Conservation (phyloP, 345 rosid genomes). For the Gossypium turneri region DNA sequence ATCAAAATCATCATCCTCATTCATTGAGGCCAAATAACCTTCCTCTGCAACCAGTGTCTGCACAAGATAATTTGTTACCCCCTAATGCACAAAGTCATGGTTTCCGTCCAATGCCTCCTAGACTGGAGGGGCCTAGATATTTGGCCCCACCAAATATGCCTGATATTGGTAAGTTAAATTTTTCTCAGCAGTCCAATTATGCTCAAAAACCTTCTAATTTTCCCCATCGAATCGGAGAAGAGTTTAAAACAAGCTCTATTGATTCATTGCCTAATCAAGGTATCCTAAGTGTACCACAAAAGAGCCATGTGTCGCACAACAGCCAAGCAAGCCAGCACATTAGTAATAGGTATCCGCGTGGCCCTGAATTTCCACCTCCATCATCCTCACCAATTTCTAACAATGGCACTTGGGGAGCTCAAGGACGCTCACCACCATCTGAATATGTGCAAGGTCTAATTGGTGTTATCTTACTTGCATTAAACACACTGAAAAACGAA, state of each 20-base stretch:
- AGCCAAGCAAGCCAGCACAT: conserved; percentile 28
- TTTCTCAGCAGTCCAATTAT: conserved; percentile 38
- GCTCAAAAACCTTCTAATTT: conserved; percentile 34
- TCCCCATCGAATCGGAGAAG: conserved; percentile 37
- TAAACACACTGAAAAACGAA: conserved; percentile 67
- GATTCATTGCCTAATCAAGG: conserved; percentile 24
- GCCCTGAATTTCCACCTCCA: conserved; percentile 30
- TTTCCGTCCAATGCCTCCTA: conserved; percentile 40
- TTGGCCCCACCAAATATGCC: conserved; percentile 36
- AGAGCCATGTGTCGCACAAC: conserved; percentile 20
- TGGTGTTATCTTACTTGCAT: conserved; percentile 69
- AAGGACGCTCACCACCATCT: conserved; percentile 50
- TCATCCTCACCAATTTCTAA: conserved; percentile 24
- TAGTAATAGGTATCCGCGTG: conserved; percentile 23
- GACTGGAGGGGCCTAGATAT: conserved; percentile 37
- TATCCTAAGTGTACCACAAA: conserved; percentile 29
- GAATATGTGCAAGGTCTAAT: conserved; percentile 77
- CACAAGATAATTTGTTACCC: conserved; percentile 32
- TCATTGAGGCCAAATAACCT: conserved; percentile 35
- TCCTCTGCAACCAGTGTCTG: conserved; percentile 37
- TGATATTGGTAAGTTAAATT: conserved; percentile 44
- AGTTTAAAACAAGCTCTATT: conserved; percentile 32
- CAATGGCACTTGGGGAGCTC: conserved; percentile 50
- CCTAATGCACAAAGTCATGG: conserved; percentile 34
- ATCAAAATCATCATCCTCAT: conserved; percentile 34